Base-by-base conservation (phyloP, 1,139 yeast species). In the Hemisphaericaspora subhashii region DNA sequence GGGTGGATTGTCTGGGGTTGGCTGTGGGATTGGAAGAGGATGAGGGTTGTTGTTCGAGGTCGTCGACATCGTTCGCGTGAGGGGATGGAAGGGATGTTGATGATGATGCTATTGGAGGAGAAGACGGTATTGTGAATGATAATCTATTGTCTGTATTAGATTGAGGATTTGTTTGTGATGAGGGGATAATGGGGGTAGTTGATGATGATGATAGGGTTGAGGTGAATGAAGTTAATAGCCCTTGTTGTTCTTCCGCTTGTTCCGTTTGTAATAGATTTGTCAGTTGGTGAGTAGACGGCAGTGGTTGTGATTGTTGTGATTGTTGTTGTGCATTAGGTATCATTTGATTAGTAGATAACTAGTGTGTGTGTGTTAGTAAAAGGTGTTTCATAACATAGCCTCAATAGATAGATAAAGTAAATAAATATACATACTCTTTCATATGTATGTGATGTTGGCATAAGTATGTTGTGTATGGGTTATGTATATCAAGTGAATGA, bases 1-100 rank as follows among this genome's bases (percentile, higher is more conserved):
- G 51, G 3, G 65, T 51, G 5, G 69, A 57, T 27, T 27, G 31
- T 27, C 20, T 27, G 7, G 15, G n/a, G 6, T 11, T 24, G 9
- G 15, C 9, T 25, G 4, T 5, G 6, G 5, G 2, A 16, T 12
- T 10, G 16, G 28, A 13, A 4, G 31, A 16, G 9, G 20, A 7
- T 8, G 16, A n/a, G 5, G 14, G 22, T 13, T 14, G 34, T 10
- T 12, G 42, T 18, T 14, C 23, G 3, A n/a, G 38, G 12, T 21
- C n/a, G n/a, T n/a, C 29, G 3, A 14, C 33, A 12, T 21, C n/a
- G n/a, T 22, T 24, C 7, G 7, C 16, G 16, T 12, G 28, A 14
- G 4, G 28, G 10, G 28, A n/a, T 6, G 6, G 31, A 9, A 4
- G 11, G 11, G 34, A 7, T 12, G 35, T 18, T 14, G 31, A 29